Evolutionary conservation across 768 basidiomycete genomes (phyloP).

Genomic region (Tulasnella sp.): DNA sequence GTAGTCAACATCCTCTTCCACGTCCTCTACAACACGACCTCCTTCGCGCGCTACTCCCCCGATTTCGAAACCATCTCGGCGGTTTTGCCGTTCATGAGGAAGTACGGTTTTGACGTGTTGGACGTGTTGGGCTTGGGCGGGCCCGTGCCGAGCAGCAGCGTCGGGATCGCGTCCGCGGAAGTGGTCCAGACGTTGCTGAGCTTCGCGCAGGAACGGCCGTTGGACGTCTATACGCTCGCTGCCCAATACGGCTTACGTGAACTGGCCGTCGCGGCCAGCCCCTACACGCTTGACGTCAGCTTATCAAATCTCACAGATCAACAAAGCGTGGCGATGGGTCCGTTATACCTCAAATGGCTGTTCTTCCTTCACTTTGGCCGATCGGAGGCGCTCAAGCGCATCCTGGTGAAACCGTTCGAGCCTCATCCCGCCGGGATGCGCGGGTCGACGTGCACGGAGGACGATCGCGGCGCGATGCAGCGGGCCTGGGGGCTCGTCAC

Average conservation of each 20-base stretch:
- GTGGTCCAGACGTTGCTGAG: constrained; percentile 57
- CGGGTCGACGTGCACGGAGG: constrained; percentile 24
- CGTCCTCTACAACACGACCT: constrained; percentile 33
- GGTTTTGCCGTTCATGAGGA: constrained; percentile 59
- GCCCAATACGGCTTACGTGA: constrained; percentile 68
- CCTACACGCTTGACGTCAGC: constrained; percentile 72
- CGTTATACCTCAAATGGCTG: constrained; percentile 75
- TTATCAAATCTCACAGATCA: constrained; percentile 72
- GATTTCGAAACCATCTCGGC: constrained; percentile 59
- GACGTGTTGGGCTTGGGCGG: constrained; percentile 44
- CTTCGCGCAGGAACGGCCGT: constrained; percentile 66
- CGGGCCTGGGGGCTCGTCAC: constrained; percentile 36
- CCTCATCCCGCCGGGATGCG: neutral
- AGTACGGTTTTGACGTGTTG: constrained; percentile 63
- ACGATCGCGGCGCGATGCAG: constrained; percentile 30
- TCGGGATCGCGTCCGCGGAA: constrained; percentile 21
- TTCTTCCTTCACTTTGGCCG: constrained; percentile 86
- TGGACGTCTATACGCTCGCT: constrained; percentile 74
- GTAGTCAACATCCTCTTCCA: constrained; percentile 38
- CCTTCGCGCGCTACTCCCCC: constrained; percentile 34
- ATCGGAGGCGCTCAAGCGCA: constrained; percentile 76
- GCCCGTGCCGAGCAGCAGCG: neutral
- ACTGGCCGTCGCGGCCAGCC: constrained; percentile 73
- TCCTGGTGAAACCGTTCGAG: constrained; percentile 48
- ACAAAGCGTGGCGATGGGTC: constrained; percentile 68